Evolutionary conservation across 345 rosid species (phyloP).

Genomic region (Isatis tinctoria): DNA sequence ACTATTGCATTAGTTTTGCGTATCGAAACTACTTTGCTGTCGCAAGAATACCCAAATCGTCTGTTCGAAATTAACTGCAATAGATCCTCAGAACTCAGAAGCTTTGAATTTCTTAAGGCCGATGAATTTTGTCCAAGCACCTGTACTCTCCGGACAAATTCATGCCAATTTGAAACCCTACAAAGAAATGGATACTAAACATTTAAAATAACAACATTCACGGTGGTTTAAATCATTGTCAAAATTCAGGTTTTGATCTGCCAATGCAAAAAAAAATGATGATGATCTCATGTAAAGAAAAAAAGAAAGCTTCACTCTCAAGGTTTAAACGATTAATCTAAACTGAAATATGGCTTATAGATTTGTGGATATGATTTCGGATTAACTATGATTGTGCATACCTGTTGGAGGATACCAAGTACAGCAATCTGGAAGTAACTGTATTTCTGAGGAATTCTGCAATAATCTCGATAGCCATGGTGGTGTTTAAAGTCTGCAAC

Average conservation of each 20-base stretch:
- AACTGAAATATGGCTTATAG: neutral
- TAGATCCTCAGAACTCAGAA: conserved; percentile 41
- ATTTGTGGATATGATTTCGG: neutral
- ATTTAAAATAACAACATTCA: neutral
- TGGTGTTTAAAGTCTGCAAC: conserved; percentile 58
- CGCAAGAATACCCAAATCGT: conserved; percentile 34
- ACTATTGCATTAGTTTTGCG: conserved; percentile 50
- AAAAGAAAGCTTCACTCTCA: neutral
- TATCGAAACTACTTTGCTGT: conserved; percentile 44
- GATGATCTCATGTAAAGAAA: neutral
- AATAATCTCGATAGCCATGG: conserved; percentile 70
- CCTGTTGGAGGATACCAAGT: conserved; percentile 68
- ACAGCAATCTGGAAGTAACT: conserved; percentile 67
- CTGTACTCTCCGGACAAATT: conserved; percentile 52
- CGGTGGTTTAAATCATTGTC: neutral
- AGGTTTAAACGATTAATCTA: neutral
- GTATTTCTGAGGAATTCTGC: conserved; percentile 62
- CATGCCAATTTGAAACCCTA: conserved; percentile 71
- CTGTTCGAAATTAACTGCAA: conserved; percentile 53
- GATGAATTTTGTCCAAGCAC: conserved; percentile 58
- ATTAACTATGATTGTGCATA: conserved; percentile 34
- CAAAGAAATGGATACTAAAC: conserved; percentile 1
- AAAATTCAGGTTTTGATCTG: neutral
- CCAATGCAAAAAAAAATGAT: neutral
- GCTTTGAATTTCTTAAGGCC: conserved; percentile 54